Base-by-base conservation (phyloP, 495 filamentous ascomycete genomes). In the Penicilliopsis zonata region DNA sequence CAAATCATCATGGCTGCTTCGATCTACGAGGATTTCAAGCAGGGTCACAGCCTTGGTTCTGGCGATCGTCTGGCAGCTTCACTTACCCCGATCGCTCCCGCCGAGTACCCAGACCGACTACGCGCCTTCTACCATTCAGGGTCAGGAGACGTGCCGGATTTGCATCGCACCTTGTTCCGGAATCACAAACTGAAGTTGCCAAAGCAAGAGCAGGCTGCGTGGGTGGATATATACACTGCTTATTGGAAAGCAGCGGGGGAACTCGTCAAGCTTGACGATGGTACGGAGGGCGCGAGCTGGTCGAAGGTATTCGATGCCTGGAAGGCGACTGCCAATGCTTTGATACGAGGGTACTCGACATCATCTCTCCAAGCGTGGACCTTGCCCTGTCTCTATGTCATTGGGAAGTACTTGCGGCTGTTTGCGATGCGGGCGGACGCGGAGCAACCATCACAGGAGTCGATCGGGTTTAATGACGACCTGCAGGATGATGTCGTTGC, bases 361-460 rank as follows among this genome's bases (percentile, higher is more conserved):
- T 55, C 62, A 21, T 35, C 38, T 3, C 79, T 95, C 44, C 72
- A 79, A 20, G 74, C 80, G 13, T 96, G 86, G 86, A 86, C 85
- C 0, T 61, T 95, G 23, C 84, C 87, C 10, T 87, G 82, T 50
- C 63, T 98, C 34, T 95, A 95, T 42, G 69, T 76, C 8, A 74
- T 76, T 5, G 85, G 82, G 21, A 88, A 81, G 51, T 80, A 92
- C 46, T 55, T 98, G 36, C 69, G 92, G 21, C 54, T 74, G 9
- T 94, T 94, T 52, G 90, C 90, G 19, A 84, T 92, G 52, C 80
- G 78, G 45, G 86, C 92, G 20, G 90, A 96, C 47, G 42, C 49
- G 3, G 69, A 67, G 31, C 63, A 51, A 8, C 52, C 53, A 22
- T 64, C 57, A 22, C 47, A 65, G 14, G 61, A 62, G 22, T 47